Percentiles rank a stretch among this genome's conserved stretches.
Evolutionary conservation across 164 flowering plant genomes (phyloP).

Genomic region (Pachysandra terminalis): DNA sequence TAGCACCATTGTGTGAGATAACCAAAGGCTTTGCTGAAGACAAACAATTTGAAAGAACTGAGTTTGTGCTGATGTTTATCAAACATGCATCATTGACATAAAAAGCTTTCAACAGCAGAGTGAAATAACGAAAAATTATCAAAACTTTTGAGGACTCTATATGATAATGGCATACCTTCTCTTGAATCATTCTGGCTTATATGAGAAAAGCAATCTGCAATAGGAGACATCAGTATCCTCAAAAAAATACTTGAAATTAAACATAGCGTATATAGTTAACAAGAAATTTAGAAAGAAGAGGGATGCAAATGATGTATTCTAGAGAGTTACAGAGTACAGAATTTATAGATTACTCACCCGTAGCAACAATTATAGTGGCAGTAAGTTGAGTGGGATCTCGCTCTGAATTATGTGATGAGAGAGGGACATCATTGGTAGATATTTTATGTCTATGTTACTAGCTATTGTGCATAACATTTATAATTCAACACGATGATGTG

Average conservation of each 20-base stretch:
- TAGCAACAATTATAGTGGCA: too few relatives aligned
- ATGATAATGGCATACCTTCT: slow-evolving; percentile 49
- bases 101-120: too few relatives aligned
- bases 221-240: slow-evolving; percentile 15
- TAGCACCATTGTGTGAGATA: slow-evolving; percentile 79
- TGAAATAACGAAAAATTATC: not conserved
- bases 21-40: slow-evolving; percentile 54
- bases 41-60: slow-evolving; percentile 8
- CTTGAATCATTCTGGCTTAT: slow-evolving; percentile 42
- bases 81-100: not conserved
- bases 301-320: too few relatives aligned
- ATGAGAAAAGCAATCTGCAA: slow-evolving; percentile 84
- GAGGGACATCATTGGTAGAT: too few relatives aligned
- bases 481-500: too few relatives aligned
- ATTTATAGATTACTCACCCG: too few relatives aligned
- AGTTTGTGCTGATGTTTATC: not conserved
- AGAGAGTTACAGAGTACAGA: too few relatives aligned
- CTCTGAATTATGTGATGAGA: too few relatives aligned
- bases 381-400: too few relatives aligned
- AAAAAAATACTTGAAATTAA: not conserved
- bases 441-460: too few relatives aligned
- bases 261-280: not conserved
- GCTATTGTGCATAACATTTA: too few relatives aligned
- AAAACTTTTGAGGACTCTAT: slow-evolving; percentile 3
- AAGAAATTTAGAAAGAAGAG: too few relatives aligned